Percentiles rank a stretch among this genome's conserved stretches.
Conservation (phyloP, 805 yeast genomes). For the Kluyveromyces siamensis region DNA sequence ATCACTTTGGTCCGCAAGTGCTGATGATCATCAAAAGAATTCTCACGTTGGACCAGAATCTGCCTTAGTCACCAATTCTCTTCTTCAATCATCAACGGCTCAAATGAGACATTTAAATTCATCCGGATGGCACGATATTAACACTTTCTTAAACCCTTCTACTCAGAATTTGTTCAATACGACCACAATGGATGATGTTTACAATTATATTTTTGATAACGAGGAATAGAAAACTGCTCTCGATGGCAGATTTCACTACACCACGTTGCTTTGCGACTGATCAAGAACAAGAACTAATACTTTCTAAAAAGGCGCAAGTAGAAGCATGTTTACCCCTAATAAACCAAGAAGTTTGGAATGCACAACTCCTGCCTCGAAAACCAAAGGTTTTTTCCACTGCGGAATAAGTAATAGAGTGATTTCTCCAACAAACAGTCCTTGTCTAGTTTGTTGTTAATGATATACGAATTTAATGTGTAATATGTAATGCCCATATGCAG, state of each 20-base stretch:
- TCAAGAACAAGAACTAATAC: no score
- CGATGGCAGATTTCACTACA: not conserved
- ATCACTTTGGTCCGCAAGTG: constrained; percentile 1
- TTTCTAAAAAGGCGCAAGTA: no score
- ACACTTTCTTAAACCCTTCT: constrained; percentile 3
- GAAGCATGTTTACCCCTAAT: no score
- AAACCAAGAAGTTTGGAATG: no score
- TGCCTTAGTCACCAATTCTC: not conserved
- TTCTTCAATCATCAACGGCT: constrained; percentile 1
- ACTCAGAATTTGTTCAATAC: constrained; percentile 19
- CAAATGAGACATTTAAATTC: not conserved
- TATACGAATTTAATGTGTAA: no score
- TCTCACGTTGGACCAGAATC: not conserved
- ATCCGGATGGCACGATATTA: constrained; percentile 1
- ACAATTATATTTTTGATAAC: constrained; percentile 22
- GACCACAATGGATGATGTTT: constrained; percentile 26
- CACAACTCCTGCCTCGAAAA: no score
- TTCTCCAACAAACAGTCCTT: no score
- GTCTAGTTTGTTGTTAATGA: no score
- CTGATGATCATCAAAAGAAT: not conserved
- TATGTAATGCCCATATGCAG: no score
- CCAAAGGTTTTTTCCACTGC: no score
- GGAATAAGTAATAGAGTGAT: no score
- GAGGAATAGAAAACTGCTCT: constrained; percentile 1
- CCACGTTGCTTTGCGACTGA: not conserved